Evolutionary conservation across 148 eudicot species (phyloP).

Genomic region (Spergularia marina): DNA sequence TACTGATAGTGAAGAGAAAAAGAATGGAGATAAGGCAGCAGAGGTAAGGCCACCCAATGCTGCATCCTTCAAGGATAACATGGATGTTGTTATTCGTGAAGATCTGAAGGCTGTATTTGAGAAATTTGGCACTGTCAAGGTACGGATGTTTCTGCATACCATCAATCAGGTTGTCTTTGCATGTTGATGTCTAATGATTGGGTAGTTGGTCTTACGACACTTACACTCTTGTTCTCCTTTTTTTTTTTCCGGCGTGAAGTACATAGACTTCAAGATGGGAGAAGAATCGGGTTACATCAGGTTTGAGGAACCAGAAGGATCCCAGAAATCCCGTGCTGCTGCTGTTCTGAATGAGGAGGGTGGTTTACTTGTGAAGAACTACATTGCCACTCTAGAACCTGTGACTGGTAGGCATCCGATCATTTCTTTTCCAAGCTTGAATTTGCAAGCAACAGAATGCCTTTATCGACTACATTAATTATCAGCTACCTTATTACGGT

Average conservation of each 20-base stretch:
- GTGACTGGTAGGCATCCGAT: conserved; percentile 55
- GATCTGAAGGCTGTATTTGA: conserved; percentile 70
- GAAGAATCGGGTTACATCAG: conserved; percentile 66
- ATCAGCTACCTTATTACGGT: too few species aligned
- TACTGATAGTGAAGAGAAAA: conserved; percentile 29
- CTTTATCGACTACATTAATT: too few species aligned
- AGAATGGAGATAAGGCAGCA: conserved; percentile 33
- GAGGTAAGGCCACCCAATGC: conserved; percentile 28
- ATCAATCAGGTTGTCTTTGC: background rate
- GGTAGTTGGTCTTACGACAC: conserved; percentile 12
- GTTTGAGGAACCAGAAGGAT: conserved; percentile 66
- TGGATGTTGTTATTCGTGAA: conserved; percentile 73
- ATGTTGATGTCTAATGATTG: conserved; percentile 31
- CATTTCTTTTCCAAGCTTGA: background rate
- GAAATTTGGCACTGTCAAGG: conserved; percentile 84
- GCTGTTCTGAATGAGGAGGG: conserved; percentile 78
- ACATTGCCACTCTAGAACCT: conserved; percentile 62
- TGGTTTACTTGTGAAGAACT: conserved; percentile 75
- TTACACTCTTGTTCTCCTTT: background rate
- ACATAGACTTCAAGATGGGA: conserved; percentile 75
- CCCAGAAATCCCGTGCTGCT: conserved; percentile 87
- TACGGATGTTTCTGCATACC: conserved; percentile 18
- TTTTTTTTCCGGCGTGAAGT: conserved; percentile 38
- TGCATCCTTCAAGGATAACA: conserved; percentile 49
- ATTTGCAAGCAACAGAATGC: too few species aligned